Evolutionary conservation across 164 flowering plant genomes (phyloP).

Genomic region (Nymphaea colorata): DNA sequence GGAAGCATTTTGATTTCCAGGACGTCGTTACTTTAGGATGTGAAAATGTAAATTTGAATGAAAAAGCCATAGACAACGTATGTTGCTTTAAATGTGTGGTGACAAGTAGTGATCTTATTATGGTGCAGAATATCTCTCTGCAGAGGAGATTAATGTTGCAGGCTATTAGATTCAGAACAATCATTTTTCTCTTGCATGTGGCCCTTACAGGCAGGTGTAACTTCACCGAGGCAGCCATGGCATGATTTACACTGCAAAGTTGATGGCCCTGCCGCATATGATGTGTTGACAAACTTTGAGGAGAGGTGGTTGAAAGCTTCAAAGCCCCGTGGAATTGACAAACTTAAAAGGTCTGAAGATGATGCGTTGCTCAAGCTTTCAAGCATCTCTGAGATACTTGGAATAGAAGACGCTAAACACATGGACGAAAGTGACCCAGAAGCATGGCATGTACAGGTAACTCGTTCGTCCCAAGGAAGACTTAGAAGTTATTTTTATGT

Average conservation of each 20-base stretch:
- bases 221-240: constrained; percentile 95
- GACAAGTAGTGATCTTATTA: too few relatives aligned
- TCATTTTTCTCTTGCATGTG: too few relatives aligned
- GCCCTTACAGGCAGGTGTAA: constrained; percentile 20
- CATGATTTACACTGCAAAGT: constrained; percentile 84
- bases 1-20: too few relatives aligned
- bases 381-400: constrained; percentile 68
- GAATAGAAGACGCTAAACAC: constrained; percentile 34
- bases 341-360: constrained; percentile 55
- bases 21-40: too few relatives aligned
- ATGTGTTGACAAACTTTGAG: constrained; percentile 79
- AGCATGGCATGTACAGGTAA: constrained; percentile 92
- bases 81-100: too few relatives aligned
- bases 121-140: too few relatives aligned
- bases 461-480: too few relatives aligned
- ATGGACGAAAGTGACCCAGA: constrained; percentile 58
- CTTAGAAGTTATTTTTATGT: too few relatives aligned
- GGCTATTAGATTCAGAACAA: too few relatives aligned
- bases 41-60: too few relatives aligned
- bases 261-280: constrained; percentile 98
- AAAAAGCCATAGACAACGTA: too few relatives aligned
- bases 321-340: constrained; percentile 61
- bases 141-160: too few relatives aligned
- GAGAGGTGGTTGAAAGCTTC: constrained; percentile 82
- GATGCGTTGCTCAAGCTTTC: constrained; percentile 75